phyloP scores from a whole-genome alignment of 2,329 filamentous ascomycete genomes.

The Botrytis paeoniae region DNA sequence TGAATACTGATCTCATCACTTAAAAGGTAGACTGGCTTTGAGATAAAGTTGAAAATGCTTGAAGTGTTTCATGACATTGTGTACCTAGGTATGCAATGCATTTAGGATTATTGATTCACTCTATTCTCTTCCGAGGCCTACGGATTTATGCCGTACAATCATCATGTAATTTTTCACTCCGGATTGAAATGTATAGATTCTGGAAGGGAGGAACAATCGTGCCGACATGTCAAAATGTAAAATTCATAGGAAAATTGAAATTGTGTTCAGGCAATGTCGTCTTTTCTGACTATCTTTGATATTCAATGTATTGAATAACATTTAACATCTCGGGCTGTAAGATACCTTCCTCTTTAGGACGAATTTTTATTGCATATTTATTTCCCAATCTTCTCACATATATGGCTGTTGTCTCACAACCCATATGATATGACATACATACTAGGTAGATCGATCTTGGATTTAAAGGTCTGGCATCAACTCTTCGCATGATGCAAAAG shows the following conservation, averaged over 20 bases:
- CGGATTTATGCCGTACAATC: background rate
- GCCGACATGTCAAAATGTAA: background rate
- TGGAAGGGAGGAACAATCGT: background rate
- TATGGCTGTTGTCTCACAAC: background rate
- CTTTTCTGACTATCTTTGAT: background rate
- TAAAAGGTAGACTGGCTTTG: background rate
- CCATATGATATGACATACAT: too few species aligned
- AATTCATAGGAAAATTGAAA: too few species aligned
- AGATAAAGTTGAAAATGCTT: background rate
- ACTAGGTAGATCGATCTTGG: background rate
- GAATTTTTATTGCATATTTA: background rate
- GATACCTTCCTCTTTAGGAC: too few species aligned
- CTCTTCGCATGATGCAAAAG: background rate
- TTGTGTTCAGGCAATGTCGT: background rate
- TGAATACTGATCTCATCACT: too few species aligned
- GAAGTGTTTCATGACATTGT: background rate
- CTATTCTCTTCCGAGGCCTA: fast-evolving
- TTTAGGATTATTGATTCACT: background rate
- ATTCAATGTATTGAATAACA: too few species aligned
- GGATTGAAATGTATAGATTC: background rate
- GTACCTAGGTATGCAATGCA: background rate
- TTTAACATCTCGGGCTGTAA: background rate
- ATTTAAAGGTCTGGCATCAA: background rate
- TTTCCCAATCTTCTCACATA: background rate
- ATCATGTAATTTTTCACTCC: too few species aligned